Conservation (phyloP, 257 asterid species). For the Rubia yunnanensis region DNA sequence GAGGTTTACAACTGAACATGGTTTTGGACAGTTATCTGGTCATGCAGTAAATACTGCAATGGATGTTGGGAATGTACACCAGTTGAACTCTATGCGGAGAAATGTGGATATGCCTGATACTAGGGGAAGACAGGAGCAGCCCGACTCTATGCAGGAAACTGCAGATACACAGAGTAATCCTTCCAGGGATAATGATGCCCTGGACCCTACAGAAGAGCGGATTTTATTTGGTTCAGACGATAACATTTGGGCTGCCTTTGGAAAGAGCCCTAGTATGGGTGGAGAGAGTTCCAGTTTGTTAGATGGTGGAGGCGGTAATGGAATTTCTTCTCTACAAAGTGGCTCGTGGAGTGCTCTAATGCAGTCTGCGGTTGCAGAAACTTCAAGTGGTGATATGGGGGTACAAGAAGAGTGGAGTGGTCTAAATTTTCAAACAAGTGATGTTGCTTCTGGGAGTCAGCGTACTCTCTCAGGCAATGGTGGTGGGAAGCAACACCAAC, state of each 20-base stretch:
- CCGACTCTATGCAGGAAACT: constrained; percentile 34
- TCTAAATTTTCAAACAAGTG: constrained; percentile 34
- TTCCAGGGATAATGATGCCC: constrained; percentile 45
- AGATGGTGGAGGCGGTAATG: constrained; percentile 42
- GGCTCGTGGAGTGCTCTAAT: constrained; percentile 99
- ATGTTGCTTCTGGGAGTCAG: constrained; percentile 30
- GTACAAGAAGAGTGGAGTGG: constrained; percentile 71
- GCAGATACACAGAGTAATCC: constrained; percentile 28
- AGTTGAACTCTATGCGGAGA: constrained; percentile 34
- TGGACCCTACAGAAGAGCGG: constrained; percentile 88
- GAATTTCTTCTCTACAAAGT: constrained; percentile 49
- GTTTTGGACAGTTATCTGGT: constrained; percentile 32
- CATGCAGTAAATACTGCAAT: constrained; percentile 31
- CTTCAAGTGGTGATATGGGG: constrained; percentile 48
- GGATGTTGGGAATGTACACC: constrained; percentile 40
- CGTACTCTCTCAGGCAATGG: constrained; percentile 21
- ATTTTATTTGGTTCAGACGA: constrained; percentile 87
- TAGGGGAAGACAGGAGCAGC: constrained; percentile 33
- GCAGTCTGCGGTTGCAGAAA: constrained; percentile 98
- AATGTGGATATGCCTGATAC: constrained; percentile 33
- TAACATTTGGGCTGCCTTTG: constrained; percentile 73
- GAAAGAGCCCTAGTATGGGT: constrained; percentile 36
- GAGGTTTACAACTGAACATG: constrained; percentile 44
- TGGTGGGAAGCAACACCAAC: constrained; percentile 29
- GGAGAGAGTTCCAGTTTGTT: constrained; percentile 50